Evolutionary conservation across 495 filamentous ascomycete species (phyloP).

Genomic region (Durotheca rogersii): DNA sequence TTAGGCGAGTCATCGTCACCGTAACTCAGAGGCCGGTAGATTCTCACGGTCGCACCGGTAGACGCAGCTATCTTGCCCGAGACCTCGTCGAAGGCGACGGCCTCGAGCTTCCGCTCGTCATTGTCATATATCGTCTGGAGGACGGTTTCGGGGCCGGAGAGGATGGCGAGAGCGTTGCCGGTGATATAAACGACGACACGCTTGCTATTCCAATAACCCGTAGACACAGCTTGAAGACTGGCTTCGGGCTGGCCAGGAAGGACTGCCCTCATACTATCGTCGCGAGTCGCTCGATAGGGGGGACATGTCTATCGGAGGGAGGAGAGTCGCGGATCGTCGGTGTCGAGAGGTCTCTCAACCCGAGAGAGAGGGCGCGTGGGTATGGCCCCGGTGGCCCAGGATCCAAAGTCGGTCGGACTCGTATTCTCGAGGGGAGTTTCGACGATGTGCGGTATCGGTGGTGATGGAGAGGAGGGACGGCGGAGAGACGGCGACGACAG

Average conservation of each 20-base stretch:
- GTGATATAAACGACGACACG: constrained; percentile 91
- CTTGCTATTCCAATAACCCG: constrained; percentile 76
- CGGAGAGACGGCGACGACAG: too few species aligned
- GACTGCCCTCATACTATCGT: constrained; percentile 66
- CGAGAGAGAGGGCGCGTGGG: too few species aligned
- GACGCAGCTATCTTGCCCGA: constrained; percentile 84
- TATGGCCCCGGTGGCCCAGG: too few species aligned
- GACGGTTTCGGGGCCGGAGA: constrained; percentile 69
- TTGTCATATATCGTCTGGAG: constrained; percentile 91
- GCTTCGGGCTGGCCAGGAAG: constrained; percentile 89
- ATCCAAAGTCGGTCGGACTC: too few species aligned
- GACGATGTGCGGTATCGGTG: neutral
- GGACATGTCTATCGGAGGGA: constrained; percentile 30
- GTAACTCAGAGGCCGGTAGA: constrained; percentile 77
- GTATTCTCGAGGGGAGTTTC: neutral
- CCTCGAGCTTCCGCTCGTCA: constrained; percentile 66
- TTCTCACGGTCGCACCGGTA: constrained; percentile 61
- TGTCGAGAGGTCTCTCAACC: neutral
- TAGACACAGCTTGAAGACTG: constrained; percentile 85
- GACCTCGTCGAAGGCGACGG: constrained; percentile 73
- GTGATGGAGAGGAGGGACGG: too few species aligned
- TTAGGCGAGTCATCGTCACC: constrained; percentile 64
- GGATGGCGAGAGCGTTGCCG: constrained; percentile 81
- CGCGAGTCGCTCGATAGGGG: constrained; percentile 19
- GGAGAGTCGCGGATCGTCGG: neutral